Base-by-base conservation (phyloP, 2,329 filamentous ascomycete genomes). In the Trichophyton simii region DNA sequence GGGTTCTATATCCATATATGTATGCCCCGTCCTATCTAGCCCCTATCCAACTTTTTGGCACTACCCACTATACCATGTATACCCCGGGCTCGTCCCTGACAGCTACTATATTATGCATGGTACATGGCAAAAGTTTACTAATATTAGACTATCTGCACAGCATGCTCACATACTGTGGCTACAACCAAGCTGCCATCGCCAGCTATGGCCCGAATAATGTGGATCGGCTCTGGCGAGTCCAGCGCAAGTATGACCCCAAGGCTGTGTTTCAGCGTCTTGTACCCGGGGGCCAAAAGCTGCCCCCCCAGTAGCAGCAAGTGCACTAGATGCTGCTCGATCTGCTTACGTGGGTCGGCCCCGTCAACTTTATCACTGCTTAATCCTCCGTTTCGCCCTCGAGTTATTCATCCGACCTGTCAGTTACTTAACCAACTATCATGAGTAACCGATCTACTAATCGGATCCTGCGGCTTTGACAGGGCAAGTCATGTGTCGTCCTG, bases 231-330 rank as follows among this genome's bases (percentile, higher is more conserved):
- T 18, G 57, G 18, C 18, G 15, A n/a, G 54, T 63, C 8, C 48
- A 54, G 25, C 34, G 46, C 18, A 58, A 61, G 48, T 63, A 63
- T 52, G 61, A 63, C 34, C 52, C 58, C 25, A 61, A 38, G n/a
- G 18, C 34, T 25, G 52, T 59, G 48, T 63, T 63, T 41, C 61
- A 63, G 38, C 38, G 61, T 5, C 44, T 63, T 31, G 58, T 61
- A 13, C 59, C 58, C 6, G 61, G 61, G 46, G 61, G 61, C 57
- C 60, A 62, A 50, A 62, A 62, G 38, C 60, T 62, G 31, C 57
- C 60, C 28, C 41, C 54, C 20, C 52, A 36, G 52, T 6, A n/a
- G 15, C 31, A 28, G 5, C 48, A 34, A 5, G 18, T 18, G 13
- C 6, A 54, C 1, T 8, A 31, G 11, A 31, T 25, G 11, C 22